These are phyloP conservation scores for Umbelopsis sp. DNA, from an alignment of 371 early-diverging fungal species.

Conservation along the genomic window DNA sequence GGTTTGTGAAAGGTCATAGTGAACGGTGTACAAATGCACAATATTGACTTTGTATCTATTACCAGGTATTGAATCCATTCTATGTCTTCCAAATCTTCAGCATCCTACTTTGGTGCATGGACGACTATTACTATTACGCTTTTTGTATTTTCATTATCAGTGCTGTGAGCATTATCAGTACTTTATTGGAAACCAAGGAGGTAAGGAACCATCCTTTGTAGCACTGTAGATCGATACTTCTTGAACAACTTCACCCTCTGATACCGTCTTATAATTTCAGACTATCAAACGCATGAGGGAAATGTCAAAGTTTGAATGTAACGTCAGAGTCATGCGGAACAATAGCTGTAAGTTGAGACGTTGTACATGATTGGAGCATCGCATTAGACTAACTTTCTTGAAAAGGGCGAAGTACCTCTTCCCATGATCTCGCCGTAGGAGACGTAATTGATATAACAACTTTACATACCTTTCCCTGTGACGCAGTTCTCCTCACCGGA, in stretches of 20 bases:
- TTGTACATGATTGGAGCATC: neutral
- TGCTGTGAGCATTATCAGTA: slow-evolving; percentile 74
- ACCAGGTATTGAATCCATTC: slow-evolving; percentile 78
- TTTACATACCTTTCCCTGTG: slow-evolving; percentile 86
- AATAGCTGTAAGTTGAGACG: slow-evolving; percentile 60
- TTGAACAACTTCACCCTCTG: neutral
- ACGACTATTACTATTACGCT: slow-evolving; percentile 96
- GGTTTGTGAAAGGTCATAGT: slow-evolving; percentile 28
- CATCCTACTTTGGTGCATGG: slow-evolving; percentile 90
- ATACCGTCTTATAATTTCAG: slow-evolving; percentile 22
- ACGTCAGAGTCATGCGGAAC: slow-evolving; percentile 73
- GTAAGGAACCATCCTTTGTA: slow-evolving; percentile 35
- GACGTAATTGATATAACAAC: slow-evolving; percentile 89
- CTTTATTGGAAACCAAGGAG: slow-evolving; percentile 84
- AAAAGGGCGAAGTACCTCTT: slow-evolving; percentile 61
- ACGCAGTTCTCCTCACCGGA: slow-evolving; percentile 93
- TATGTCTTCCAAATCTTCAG: slow-evolving; percentile 93
- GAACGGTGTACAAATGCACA: neutral
- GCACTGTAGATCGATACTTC: neutral
- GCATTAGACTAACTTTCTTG: neutral
- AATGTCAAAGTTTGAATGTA: slow-evolving; percentile 87
- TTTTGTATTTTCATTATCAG: slow-evolving; percentile 88
- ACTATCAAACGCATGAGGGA: slow-evolving; percentile 81
- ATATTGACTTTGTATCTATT: neutral
- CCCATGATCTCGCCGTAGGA: slow-evolving; percentile 94